phyloP scores from a whole-genome alignment of 805 yeast species.

The Saccharomycopsis sp. region DNA sequence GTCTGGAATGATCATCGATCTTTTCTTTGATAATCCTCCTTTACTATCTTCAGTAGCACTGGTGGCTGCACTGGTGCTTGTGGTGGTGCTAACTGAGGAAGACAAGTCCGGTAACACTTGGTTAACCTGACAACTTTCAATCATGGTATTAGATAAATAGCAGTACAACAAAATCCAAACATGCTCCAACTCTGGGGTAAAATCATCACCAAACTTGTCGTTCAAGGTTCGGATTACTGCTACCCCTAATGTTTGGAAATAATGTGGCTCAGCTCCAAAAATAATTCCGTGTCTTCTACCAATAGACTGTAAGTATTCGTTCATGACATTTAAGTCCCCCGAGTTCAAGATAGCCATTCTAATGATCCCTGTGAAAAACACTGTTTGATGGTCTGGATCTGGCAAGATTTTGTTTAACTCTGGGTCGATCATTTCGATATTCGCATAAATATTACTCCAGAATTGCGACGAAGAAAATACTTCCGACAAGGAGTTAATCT shows the following conservation, averaged over 20 bases:
- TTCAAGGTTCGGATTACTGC: constrained; percentile 20
- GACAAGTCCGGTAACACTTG: constrained; percentile 19
- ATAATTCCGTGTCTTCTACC: constrained; percentile 22
- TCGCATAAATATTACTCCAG: constrained; percentile 20
- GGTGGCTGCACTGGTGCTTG: not conserved
- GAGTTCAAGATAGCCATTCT: constrained; percentile 20
- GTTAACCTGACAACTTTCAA: constrained; percentile 25
- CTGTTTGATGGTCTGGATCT: constrained; percentile 19
- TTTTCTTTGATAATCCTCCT: not conserved
- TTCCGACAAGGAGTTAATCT: constrained; percentile 13
- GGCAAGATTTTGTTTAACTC: constrained; percentile 18
- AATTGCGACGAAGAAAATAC: constrained; percentile 19
- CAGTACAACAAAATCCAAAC: constrained; percentile 27
- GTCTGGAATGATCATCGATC: not conserved
- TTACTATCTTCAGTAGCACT: not conserved
- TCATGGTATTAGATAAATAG: constrained; percentile 27
- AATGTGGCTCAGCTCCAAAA: constrained; percentile 22
- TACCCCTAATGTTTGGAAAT: constrained; percentile 21
- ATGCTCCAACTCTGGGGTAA: constrained; percentile 21
- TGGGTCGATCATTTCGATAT: constrained; percentile 15
- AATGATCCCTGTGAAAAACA: constrained; percentile 21
- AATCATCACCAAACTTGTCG: constrained; percentile 20
- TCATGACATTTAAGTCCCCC: constrained; percentile 19
- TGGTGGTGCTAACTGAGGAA: not conserved
- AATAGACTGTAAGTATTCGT: constrained; percentile 19